phyloP scores from a whole-genome alignment of 148 eudicot genomes.

The Pouteria glomerata region DNA sequence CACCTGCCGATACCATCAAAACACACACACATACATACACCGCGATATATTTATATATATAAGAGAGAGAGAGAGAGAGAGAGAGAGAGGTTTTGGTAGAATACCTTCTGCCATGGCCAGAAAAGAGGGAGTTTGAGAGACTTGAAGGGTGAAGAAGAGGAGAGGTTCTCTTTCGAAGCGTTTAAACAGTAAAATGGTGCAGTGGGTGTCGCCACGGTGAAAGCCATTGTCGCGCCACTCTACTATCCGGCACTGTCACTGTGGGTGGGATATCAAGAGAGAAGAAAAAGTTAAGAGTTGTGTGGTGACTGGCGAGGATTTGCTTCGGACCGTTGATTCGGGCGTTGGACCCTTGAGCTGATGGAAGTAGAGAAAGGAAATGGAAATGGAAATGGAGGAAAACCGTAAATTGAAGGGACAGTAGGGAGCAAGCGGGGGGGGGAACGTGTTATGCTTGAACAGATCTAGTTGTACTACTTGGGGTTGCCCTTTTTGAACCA shows the following conservation, averaged over 20 bases:
- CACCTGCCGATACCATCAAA: conserved; percentile 30
- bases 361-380: background rate
- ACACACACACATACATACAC: background rate
- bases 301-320: no score
- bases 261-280: background rate
- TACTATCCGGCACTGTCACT: no score
- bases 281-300: no score
- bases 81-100: background rate
- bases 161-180: conserved; percentile 21
- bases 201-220: conserved; percentile 14
- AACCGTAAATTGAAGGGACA: no score
- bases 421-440: no score
- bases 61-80: conserved; percentile 9
- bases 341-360: background rate
- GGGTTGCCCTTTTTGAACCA: no score
- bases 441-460: no score
- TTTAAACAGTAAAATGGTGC: conserved; percentile 26
- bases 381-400: no score
- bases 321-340: no score
- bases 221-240: conserved; percentile 17
- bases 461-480: no score
- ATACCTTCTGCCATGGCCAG: conserved; percentile 89
- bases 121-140: conserved; percentile 61
- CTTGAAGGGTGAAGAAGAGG: conserved; percentile 26
- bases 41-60: background rate